Conservation (phyloP, 129 eudicot genomes). For the Erigeron canadensis region DNA sequence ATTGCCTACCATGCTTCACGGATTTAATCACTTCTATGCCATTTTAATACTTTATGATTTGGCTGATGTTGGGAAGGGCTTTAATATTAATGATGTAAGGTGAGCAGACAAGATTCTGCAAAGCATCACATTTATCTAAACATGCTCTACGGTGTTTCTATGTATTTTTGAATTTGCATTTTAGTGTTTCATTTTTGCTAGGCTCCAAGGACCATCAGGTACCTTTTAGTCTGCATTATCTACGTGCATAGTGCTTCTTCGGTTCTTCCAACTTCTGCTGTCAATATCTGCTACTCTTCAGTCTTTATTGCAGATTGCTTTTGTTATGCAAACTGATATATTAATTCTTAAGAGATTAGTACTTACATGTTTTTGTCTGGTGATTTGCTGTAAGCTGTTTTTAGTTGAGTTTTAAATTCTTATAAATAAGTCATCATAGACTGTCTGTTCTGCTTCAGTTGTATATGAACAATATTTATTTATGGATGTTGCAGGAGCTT, state of each 20-base stretch:
- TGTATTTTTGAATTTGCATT: background rate
- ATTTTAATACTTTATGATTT: background rate
- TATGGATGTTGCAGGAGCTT: conserved; percentile 71
- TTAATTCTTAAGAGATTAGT: background rate
- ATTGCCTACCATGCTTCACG: background rate
- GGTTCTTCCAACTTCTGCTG: conserved; percentile 1
- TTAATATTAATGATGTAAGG: conserved; percentile 16
- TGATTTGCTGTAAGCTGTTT: background rate
- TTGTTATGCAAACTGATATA: background rate
- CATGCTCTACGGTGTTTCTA: conserved; percentile 3
- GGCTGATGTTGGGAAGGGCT: background rate
- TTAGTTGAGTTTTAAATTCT: conserved; percentile 1
- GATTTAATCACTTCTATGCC: background rate
- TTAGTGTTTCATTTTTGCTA: conserved; percentile 1
- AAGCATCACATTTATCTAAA: conserved; percentile 6
- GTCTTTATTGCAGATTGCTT: conserved; percentile 11
- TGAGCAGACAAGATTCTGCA: background rate
- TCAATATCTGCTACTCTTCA: background rate
- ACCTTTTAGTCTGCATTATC: background rate
- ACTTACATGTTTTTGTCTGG: background rate
- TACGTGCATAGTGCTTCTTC: conserved; percentile 8
- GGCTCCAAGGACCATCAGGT: background rate
- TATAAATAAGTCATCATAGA: background rate
- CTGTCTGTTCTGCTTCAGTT: conserved; percentile 11
- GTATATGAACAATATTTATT: conserved; percentile 24